phyloP scores from a whole-genome alignment of 352 stramenopile genomes.

The Aphanomyces stellatus region DNA sequence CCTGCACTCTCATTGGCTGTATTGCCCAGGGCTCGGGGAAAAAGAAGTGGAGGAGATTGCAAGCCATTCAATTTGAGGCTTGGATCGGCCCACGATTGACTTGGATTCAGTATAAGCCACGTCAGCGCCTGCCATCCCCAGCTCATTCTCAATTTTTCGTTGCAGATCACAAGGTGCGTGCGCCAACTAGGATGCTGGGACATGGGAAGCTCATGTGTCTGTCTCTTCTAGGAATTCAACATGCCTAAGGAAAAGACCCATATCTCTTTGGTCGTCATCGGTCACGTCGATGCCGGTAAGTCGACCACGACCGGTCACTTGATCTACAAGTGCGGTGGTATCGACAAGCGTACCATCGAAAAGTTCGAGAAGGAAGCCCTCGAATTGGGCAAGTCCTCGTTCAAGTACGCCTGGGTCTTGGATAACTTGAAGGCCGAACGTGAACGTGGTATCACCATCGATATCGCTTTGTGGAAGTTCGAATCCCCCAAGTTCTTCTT shows the following conservation, averaged over 20 bases:
- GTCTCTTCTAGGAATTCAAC: constrained; percentile 1
- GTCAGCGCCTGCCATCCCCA: background rate
- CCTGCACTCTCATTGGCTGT: background rate
- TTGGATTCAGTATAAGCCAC: constrained; percentile 2
- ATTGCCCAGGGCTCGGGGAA: constrained; percentile 7
- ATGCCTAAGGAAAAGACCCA: constrained; percentile 22
- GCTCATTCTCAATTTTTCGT: constrained; percentile 21
- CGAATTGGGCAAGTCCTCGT: constrained; percentile 96
- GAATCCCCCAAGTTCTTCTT: constrained; percentile 95
- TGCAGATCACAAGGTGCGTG: constrained; percentile 12
- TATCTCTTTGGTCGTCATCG: constrained; percentile 90
- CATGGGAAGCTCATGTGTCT: background rate
- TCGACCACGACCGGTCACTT: constrained; percentile 98
- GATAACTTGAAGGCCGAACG: constrained; percentile 98
- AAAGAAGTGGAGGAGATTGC: constrained; percentile 20
- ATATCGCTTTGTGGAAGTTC: constrained; percentile 98
- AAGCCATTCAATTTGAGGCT: constrained; percentile 11
- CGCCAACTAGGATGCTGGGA: background rate
- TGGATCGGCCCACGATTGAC: background rate
- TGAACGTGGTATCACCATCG: constrained; percentile 96
- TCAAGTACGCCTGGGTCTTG: constrained; percentile 99
- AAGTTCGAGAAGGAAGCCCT: constrained; percentile 97
- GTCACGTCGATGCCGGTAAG: constrained; percentile 97
- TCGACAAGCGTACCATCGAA: constrained; percentile 98
- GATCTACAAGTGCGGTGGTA: constrained; percentile 98